A percentile compares a stretch with the other conserved stretches of the same genome.
phyloP scores from a whole-genome alignment of 2,329 filamentous ascomycete genomes.

The Colletotrichum trifolii region DNA sequence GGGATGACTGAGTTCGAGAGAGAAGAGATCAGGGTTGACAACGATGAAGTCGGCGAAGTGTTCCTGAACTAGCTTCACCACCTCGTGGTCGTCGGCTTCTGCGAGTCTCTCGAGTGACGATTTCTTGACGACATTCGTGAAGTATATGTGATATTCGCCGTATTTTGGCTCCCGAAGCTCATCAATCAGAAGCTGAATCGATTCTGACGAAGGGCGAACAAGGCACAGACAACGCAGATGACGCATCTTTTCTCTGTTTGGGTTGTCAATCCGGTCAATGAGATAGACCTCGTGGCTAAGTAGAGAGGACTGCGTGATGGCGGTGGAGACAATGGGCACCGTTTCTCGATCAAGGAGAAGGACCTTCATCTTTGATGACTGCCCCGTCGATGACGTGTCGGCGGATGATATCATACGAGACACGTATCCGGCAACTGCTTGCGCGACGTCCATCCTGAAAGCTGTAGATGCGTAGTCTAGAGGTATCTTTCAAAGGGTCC shows the following conservation, averaged over 20 bases:
- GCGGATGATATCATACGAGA: conserved; percentile 92
- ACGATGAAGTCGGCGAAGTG: conserved; percentile 97
- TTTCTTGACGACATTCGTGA: conserved; percentile 98
- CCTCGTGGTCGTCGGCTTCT: conserved; percentile 97
- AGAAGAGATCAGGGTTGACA: conserved; percentile 93
- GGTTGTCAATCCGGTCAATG: conserved; percentile 93
- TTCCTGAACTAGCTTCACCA: conserved; percentile 93
- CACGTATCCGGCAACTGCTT: conserved; percentile 94
- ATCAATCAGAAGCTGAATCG: conserved; percentile 93
- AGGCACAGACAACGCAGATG: conserved; percentile 95
- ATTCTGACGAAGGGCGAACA: conserved; percentile 89
- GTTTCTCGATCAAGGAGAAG: conserved; percentile 93
- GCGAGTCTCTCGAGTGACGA: conserved; percentile 93
- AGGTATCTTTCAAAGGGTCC: too few species aligned
- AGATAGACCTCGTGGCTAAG: conserved; percentile 98
- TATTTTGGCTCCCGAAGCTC: conserved; percentile 97
- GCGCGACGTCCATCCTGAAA: conserved; percentile 86
- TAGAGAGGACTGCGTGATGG: conserved; percentile 93
- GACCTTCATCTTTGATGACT: conserved; percentile 97
- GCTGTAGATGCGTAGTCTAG: background rate
- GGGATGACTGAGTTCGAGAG: conserved; percentile 78
- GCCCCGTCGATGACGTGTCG: conserved; percentile 73
- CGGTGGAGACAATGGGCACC: conserved; percentile 91
- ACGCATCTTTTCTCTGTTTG: conserved; percentile 94
- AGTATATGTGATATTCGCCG: conserved; percentile 96